Conservation (phyloP, 805 yeast species). For the Pichia ethanolica region DNA sequence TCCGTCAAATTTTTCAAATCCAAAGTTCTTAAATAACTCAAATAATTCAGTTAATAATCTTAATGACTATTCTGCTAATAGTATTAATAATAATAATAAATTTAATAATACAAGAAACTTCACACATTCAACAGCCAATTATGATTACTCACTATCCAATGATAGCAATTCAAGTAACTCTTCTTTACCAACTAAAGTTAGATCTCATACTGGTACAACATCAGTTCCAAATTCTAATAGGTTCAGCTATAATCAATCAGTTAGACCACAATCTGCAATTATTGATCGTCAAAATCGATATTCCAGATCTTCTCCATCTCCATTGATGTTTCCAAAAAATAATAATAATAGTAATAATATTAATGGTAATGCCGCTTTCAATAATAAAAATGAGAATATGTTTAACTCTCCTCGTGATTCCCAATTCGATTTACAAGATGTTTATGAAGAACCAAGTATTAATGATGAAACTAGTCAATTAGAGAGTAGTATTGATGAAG, state of each 20-base stretch:
- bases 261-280: conserved; percentile 15
- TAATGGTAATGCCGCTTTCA: too few species aligned
- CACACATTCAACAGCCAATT: background rate
- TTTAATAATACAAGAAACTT: background rate
- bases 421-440: background rate
- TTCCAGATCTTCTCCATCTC: conserved; percentile 3
- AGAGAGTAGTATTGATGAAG: too few species aligned
- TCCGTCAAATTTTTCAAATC: background rate
- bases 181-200: background rate
- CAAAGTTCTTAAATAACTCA: background rate
- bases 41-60: too few species aligned
- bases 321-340: background rate
- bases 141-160: background rate
- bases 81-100: background rate
- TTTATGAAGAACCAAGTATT: background rate
- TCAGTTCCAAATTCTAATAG: background rate
- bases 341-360: too few species aligned
- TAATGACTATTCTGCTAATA: too few species aligned
- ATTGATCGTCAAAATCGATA: background rate
- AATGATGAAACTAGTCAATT: too few species aligned
- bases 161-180: background rate
- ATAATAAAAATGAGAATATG: too few species aligned
- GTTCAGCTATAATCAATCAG: conserved; percentile 6
- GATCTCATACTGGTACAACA: background rate
- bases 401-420: background rate